A percentile compares a stretch with the other conserved stretches of the same genome.
phyloP scores from a whole-genome alignment of 2,329 filamentous ascomycete genomes.

The Botrytis aclada region DNA sequence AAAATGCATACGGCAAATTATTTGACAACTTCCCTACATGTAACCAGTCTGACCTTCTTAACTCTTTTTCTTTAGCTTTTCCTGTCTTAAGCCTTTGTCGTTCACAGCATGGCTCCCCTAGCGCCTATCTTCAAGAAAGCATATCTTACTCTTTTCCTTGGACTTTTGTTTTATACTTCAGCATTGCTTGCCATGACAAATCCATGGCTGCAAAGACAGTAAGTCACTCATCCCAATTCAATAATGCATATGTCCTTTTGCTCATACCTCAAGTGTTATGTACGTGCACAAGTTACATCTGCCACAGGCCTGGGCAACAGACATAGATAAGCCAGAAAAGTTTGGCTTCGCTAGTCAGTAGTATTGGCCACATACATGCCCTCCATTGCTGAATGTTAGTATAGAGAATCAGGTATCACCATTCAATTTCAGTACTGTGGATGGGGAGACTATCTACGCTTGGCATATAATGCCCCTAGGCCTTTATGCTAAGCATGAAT shows the following conservation, averaged over 20 bases:
- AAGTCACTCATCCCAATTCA: conserved; percentile 39
- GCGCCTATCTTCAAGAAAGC: conserved; percentile 47
- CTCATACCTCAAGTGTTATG: conserved; percentile 52
- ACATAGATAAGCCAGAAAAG: conserved; percentile 71
- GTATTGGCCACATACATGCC: background rate
- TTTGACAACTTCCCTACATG: background rate
- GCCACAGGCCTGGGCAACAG: conserved; percentile 59
- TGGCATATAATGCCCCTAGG: conserved; percentile 88
- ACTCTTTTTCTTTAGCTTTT: conserved; percentile 4
- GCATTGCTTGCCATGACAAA: conserved; percentile 65
- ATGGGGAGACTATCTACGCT: conserved; percentile 75
- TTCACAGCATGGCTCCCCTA: conserved; percentile 33
- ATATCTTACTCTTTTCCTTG: conserved; percentile 52
- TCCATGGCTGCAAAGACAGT: conserved; percentile 78
- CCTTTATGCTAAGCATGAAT: conserved; percentile 70
- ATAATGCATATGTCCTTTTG: background rate
- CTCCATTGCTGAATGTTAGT: conserved; percentile 5
- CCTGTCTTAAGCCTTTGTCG: background rate
- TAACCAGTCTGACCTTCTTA: background rate
- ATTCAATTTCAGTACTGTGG: conserved; percentile 71
- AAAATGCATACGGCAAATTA: background rate
- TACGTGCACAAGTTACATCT: conserved; percentile 79
- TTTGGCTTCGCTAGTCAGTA: conserved; percentile 80
- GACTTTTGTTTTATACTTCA: conserved; percentile 62
- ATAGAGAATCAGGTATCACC: conserved; percentile 83